Base-by-base conservation (phyloP, 371 early-diverging fungal species). In the Mucor velutinosus region DNA sequence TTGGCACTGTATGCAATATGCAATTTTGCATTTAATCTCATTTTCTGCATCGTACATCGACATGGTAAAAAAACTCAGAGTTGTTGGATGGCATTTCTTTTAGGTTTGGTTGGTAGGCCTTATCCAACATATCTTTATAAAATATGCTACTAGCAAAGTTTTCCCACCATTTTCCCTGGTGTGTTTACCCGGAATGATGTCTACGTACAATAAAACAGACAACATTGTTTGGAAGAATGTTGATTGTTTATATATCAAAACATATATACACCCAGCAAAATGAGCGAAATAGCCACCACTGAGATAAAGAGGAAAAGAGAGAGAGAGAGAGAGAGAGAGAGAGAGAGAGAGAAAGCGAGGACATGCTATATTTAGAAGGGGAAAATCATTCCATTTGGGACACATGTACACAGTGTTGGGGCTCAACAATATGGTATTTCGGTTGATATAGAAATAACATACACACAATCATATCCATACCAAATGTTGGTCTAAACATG, bases 391-490 rank as follows among this genome's bases (percentile, higher is more conserved):
- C 55, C 55, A 25, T 53, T 53, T 27, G 6, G 4, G 8, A 33
- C 33, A 33, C 33, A 33, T 8, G 7, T 15, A 11, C 4, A 15
- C 12, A 32, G n/a, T n/a, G 32, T 45, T 45, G 45, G 23, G 25
- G 23, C 51, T 12, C 51, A 51, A 51, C 51, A 58, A 37, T 30
- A 32, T 30, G 32, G 29, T n/a, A 57, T 58, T 60, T 60, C 37
- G 41, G 60, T 60, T 41, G 41, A 60, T 60, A 14, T 60, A 17
- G 39, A 39, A 60, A 60, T 60, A 60, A 60, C 25, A 57, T 27
- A 60, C 60, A 17, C 15, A 19, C 15, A 32, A 58, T 4, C 51
- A 51, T 25, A 51, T 51, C 29, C 29, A 35, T 58, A 58, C 29
- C 37, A 32, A 32, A 32, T 23, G 19, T 35, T n/a, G 35, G 10